Evolutionary conservation across 257 asterid species (phyloP).

Genomic region (Ligustrum vulgare): DNA sequence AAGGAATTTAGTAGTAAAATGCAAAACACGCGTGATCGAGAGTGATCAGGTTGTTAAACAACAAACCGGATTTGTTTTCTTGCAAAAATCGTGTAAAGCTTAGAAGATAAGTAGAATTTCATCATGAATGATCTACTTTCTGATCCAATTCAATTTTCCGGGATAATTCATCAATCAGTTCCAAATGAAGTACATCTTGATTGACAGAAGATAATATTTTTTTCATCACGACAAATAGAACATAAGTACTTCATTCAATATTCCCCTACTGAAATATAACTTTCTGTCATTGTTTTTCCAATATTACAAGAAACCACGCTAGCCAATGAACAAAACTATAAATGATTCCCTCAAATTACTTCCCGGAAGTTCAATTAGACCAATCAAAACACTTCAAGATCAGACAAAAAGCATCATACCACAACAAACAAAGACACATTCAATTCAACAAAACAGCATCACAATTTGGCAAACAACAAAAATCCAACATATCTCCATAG

Average conservation of each 20-base stretch:
- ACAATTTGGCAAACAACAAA: background rate
- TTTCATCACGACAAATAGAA: background rate
- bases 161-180: background rate
- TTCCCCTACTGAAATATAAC: background rate
- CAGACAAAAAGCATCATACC: background rate
- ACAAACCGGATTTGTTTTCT: background rate
- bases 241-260: background rate
- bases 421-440: background rate
- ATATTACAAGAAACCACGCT: background rate
- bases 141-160: background rate
- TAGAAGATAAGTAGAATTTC: background rate
- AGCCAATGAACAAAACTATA: conserved; percentile 11
- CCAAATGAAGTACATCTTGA: background rate
- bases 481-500: background rate
- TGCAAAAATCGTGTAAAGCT: background rate
- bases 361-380: conserved; percentile 4
- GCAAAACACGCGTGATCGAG: background rate
- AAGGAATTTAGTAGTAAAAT: background rate
- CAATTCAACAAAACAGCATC: conserved; percentile 9
- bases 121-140: too few relatives aligned
- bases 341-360: background rate
- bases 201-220: background rate
- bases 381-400: conserved; percentile 10
- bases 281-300: background rate
- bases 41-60: background rate